Percentiles rank a stretch among this genome's conserved stretches.
Evolutionary conservation across 495 filamentous ascomycete species (phyloP).

Genomic region (Neurospora tetrasperma): DNA sequence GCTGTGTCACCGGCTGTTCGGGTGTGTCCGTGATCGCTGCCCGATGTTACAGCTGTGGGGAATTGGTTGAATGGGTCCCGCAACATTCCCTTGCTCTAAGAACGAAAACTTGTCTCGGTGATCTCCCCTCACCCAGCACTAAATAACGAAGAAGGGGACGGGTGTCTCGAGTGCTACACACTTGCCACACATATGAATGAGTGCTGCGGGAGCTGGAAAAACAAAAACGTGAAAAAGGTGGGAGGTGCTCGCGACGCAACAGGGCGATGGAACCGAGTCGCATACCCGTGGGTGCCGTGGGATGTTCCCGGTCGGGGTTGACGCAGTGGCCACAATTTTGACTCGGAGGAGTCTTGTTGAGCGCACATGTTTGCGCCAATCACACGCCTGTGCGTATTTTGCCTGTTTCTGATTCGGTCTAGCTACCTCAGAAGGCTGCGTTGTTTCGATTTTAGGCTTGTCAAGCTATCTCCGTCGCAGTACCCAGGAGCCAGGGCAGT

Average conservation of each 20-base stretch:
- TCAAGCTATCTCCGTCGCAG: slow-evolving; percentile 5
- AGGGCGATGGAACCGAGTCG: background rate
- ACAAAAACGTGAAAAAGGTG: background rate
- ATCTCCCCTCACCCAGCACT: background rate
- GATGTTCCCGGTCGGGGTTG: background rate
- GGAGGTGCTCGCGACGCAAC: background rate
- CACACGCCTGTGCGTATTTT: slow-evolving; percentile 6
- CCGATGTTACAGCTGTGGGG: background rate
- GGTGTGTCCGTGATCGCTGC: background rate
- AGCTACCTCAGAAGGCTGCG: background rate
- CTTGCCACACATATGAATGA: background rate
- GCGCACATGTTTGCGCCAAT: background rate
- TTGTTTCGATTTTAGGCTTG: background rate
- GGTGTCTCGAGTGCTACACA: background rate
- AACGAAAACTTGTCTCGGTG: background rate
- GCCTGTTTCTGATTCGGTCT: slow-evolving; percentile 5
- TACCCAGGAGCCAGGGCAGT: background rate
- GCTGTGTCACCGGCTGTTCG: background rate
- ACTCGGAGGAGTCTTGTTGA: background rate
- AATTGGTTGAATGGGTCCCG: background rate
- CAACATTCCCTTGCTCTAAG: background rate
- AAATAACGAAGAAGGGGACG: background rate
- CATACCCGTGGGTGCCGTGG: background rate
- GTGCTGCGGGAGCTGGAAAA: background rate
- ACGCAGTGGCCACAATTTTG: background rate